Evolutionary conservation across 2,329 filamentous ascomycete species (phyloP).

Genomic region (Aspergillus texensis): DNA sequence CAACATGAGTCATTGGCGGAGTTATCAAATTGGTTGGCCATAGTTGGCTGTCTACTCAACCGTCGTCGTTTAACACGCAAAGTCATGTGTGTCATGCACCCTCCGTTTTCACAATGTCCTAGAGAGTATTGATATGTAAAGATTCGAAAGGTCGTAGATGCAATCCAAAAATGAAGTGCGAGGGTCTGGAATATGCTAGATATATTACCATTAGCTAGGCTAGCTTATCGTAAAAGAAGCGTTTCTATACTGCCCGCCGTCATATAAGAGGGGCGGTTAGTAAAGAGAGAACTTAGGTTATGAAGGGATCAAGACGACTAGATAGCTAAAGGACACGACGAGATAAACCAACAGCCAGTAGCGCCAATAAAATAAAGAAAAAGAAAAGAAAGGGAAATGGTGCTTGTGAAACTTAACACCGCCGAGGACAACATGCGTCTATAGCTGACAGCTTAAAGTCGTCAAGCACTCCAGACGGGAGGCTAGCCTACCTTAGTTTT

Average conservation of each 20-base stretch:
- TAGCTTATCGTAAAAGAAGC: background rate
- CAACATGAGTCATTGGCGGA: slow-evolving; percentile 23
- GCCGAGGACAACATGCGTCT: background rate
- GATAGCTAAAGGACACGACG: background rate
- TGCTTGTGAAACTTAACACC: background rate
- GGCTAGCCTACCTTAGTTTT: background rate
- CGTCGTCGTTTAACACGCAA: slow-evolving; percentile 33
- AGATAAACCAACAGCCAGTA: background rate
- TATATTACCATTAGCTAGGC: background rate
- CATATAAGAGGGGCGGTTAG: background rate
- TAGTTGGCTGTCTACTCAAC: slow-evolving; percentile 22
- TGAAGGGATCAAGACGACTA: background rate
- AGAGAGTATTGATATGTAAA: no score
- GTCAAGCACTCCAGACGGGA: background rate
- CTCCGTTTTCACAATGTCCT: background rate
- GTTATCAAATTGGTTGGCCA: slow-evolving; percentile 20
- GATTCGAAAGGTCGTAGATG: background rate
- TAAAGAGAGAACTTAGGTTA: background rate
- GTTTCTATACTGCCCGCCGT: background rate
- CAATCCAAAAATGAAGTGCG: background rate
- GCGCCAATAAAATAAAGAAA: background rate
- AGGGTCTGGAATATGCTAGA: background rate
- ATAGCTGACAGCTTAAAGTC: background rate
- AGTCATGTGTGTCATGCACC: slow-evolving; percentile 27
- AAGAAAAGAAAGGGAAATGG: background rate